Conservation (phyloP, 345 rosid genomes). For the Kandelia obovata region DNA sequence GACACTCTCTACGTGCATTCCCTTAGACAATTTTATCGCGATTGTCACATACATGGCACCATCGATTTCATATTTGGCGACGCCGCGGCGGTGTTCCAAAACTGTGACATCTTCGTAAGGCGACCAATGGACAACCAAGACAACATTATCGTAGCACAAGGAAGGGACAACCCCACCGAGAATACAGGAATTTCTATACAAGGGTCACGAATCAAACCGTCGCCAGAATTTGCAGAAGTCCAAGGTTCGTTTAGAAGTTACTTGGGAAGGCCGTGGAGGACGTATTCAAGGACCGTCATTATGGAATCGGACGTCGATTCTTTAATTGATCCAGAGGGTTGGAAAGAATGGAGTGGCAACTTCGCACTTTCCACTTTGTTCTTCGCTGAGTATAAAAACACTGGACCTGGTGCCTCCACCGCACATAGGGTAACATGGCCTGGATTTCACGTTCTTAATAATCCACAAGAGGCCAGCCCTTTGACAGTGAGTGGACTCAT, state of each 20-base stretch:
- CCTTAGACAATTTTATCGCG: constrained; percentile 62
- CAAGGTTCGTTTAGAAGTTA: constrained; percentile 37
- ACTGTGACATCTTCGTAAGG: constrained; percentile 61
- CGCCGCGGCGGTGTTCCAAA: constrained; percentile 57
- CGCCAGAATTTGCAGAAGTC: constrained; percentile 37
- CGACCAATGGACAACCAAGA: constrained; percentile 56
- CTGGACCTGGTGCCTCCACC: constrained; percentile 43
- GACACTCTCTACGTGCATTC: constrained; percentile 65
- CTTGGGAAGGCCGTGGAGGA: constrained; percentile 63
- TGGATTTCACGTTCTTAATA: constrained; percentile 56
- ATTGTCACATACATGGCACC: constrained; percentile 70
- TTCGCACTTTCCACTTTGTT: constrained; percentile 53
- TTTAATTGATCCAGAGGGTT: constrained; percentile 55
- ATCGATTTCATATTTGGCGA: constrained; percentile 74
- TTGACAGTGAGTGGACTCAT: constrained; percentile 45
- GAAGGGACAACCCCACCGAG: constrained; percentile 43
- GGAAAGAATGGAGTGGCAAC: constrained; percentile 54
- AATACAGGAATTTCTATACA: constrained; percentile 62
- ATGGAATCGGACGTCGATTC: constrained; percentile 36
- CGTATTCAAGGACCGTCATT: constrained; percentile 51
- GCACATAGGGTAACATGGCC: constrained; percentile 53
- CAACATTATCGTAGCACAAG: constrained; percentile 65
- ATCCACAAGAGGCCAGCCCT: constrained; percentile 35
- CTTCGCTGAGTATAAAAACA: constrained; percentile 62
- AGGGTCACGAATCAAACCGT: constrained; percentile 41